phyloP scores from a whole-genome alignment of 306 rosid species.

The Cicer pinnatifidum region DNA sequence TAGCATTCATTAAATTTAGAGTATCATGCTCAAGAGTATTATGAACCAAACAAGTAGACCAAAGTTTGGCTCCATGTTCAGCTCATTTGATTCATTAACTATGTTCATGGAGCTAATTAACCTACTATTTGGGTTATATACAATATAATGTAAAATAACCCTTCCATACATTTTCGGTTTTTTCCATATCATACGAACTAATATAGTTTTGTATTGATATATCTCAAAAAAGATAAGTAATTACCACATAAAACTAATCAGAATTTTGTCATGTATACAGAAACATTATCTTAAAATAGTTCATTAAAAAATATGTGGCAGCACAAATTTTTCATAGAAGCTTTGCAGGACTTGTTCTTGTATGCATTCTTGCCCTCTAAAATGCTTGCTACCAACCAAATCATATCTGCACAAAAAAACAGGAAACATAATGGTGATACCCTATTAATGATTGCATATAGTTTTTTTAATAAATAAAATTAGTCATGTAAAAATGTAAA shows the following conservation, averaged over 20 bases:
- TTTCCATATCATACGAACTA: neutral
- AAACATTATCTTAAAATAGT: neutral
- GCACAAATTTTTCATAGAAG: slow-evolving; percentile 10
- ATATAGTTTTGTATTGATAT: neutral
- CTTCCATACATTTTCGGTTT: neutral
- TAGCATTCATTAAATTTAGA: too few relatives aligned
- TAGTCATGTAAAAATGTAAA: neutral
- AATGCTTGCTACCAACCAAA: slow-evolving; percentile 33
- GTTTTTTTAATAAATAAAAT: neutral
- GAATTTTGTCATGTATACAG: slow-evolving; percentile 22
- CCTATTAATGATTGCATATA: neutral
- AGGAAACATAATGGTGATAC: neutral
- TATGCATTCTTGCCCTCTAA: neutral
- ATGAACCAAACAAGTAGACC: neutral
- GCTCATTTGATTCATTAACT: neutral
- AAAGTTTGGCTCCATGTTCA: neutral
- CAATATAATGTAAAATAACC: neutral
- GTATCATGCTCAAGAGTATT: neutral
- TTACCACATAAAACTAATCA: slow-evolving; percentile 1
- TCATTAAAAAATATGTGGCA: neutral
- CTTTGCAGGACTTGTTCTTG: slow-evolving; percentile 21
- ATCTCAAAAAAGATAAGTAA: neutral
- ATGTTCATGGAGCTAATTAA: neutral
- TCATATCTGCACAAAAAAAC: slow-evolving; percentile 22
- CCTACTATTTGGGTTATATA: neutral